A percentile compares a stretch with the other conserved stretches of the same genome.
phyloP scores from a whole-genome alignment of 2,329 filamentous ascomycete species.

The Trichoderma simmonsii region DNA sequence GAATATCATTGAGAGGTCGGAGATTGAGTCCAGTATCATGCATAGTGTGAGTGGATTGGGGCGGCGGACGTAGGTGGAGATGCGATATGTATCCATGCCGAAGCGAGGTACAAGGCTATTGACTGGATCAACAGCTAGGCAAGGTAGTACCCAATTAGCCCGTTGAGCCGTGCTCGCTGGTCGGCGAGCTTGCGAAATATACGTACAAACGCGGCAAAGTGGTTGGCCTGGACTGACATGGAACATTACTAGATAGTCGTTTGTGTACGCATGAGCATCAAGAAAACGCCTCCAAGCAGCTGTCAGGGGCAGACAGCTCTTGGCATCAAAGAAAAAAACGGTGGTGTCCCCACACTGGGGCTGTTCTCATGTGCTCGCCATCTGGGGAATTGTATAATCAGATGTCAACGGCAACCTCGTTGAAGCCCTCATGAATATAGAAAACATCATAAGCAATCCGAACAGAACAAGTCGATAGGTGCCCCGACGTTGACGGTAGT shows the following conservation, averaged over 20 bases:
- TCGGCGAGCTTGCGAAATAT: constrained; percentile 4
- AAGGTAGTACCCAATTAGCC: background rate
- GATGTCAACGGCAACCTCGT: background rate
- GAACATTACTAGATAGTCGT: constrained; percentile 4
- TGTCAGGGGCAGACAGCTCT: background rate
- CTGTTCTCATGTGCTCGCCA: background rate
- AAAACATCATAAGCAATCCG: background rate
- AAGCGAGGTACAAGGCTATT: constrained; percentile 1
- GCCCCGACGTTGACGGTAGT: background rate
- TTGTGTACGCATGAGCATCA: background rate
- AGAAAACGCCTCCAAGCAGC: background rate
- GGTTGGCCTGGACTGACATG: background rate
- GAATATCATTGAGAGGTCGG: background rate
- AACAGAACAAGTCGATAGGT: background rate
- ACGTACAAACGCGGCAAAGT: constrained; percentile 7
- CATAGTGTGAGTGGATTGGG: constrained; percentile 11
- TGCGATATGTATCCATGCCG: background rate
- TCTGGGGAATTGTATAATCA: constrained; percentile 4
- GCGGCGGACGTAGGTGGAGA: constrained; percentile 4
- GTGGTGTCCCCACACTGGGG: background rate
- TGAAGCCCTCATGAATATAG: background rate
- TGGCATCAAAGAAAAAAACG: background rate
- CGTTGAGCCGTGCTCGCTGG: background rate
- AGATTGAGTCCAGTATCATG: constrained; percentile 16
- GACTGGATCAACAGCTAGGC: background rate